These are phyloP conservation scores for Exophiala viscosa DNA, from an alignment of 2,329 filamentous ascomycete genomes.

Conservation along the genomic window DNA sequence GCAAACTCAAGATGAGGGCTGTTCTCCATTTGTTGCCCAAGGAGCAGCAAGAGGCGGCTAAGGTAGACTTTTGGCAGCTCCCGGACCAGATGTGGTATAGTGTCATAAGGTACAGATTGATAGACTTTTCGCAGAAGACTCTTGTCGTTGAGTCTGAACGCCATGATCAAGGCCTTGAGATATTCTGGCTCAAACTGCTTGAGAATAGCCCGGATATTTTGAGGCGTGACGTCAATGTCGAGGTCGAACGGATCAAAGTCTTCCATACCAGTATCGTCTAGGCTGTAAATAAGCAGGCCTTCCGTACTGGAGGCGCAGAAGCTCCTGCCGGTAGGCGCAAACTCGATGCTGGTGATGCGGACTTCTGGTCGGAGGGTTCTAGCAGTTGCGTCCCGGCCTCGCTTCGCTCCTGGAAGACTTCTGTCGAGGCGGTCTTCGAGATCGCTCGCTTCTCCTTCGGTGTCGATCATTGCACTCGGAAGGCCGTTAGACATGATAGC, in stretches of 20 bases:
- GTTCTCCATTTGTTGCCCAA: conserved; percentile 81
- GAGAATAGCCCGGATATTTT: conserved; percentile 75
- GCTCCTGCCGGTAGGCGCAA: conserved; percentile 80
- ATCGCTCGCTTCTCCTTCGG: conserved; percentile 83
- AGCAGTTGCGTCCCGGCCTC: conserved; percentile 74
- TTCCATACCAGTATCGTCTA: conserved; percentile 65
- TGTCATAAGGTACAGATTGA: conserved; percentile 69
- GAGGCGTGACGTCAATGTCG: conserved; percentile 87
- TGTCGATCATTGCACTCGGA: conserved; percentile 77
- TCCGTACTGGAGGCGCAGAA: conserved; percentile 97
- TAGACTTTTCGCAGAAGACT: conserved; percentile 81
- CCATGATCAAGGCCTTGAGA: conserved; percentile 91
- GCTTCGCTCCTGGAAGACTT: conserved; percentile 77
- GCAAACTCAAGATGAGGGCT: conserved; percentile 95
- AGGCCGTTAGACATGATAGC: conserved; percentile 80
- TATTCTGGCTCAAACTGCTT: conserved; percentile 72
- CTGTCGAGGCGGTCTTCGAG: conserved; percentile 77
- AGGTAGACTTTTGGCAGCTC: conserved; percentile 83
- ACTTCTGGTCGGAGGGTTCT: conserved; percentile 77
- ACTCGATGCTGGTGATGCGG: conserved; percentile 76
- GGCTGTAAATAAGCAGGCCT: conserved; percentile 85
- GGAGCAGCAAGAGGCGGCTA: conserved; percentile 76
- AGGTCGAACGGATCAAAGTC: conserved; percentile 96
- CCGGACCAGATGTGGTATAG: conserved; percentile 73
- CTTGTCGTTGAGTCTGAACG: conserved; percentile 88